A percentile compares a stretch with the other conserved stretches of the same genome.
These are phyloP conservation scores for Myrica gale DNA, from an alignment of 306 rosid species.

Conservation along the genomic window DNA sequence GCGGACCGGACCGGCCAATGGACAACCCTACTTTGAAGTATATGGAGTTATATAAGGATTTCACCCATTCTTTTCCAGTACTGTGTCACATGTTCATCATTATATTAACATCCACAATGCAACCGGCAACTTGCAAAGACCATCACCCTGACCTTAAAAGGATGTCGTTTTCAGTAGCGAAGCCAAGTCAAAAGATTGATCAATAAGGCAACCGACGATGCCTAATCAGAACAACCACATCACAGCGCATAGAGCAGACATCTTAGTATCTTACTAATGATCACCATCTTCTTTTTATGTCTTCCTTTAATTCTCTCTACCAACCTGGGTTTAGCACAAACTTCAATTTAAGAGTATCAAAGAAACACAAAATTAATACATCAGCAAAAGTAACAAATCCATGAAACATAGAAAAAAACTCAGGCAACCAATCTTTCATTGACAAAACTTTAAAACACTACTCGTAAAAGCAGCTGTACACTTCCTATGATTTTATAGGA, in stretches of 20 bases:
- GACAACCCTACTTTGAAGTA: no score
- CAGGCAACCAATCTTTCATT: background rate
- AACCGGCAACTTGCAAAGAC: slow-evolving; percentile 39
- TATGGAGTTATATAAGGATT: no score
- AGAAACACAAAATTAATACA: slow-evolving; percentile 2
- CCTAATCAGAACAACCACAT: slow-evolving; percentile 32
- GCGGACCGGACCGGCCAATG: no score
- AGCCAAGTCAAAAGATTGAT: slow-evolving; percentile 36
- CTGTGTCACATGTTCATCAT: slow-evolving; percentile 36
- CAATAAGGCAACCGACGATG: slow-evolving; percentile 35
- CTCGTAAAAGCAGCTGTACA: background rate
- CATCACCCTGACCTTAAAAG: slow-evolving; percentile 37
- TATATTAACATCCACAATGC: slow-evolving; percentile 38
- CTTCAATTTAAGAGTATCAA: slow-evolving; percentile 17
- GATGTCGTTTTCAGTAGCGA: slow-evolving; percentile 35
- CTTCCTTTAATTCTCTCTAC: background rate
- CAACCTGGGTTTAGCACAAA: slow-evolving; percentile 19
- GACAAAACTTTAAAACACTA: background rate
- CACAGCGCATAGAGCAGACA: slow-evolving; percentile 32
- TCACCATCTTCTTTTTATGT: slow-evolving; percentile 27
- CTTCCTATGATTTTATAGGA: background rate
- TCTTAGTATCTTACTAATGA: slow-evolving; percentile 26
- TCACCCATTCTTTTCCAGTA: no score
- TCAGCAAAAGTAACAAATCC: slow-evolving; percentile 12
- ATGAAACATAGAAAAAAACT: background rate